A percentile compares a stretch with the other conserved stretches of the same genome.
Conservation (phyloP, 2,329 filamentous ascomycete genomes). For the Mycocentrospora acerina region DNA sequence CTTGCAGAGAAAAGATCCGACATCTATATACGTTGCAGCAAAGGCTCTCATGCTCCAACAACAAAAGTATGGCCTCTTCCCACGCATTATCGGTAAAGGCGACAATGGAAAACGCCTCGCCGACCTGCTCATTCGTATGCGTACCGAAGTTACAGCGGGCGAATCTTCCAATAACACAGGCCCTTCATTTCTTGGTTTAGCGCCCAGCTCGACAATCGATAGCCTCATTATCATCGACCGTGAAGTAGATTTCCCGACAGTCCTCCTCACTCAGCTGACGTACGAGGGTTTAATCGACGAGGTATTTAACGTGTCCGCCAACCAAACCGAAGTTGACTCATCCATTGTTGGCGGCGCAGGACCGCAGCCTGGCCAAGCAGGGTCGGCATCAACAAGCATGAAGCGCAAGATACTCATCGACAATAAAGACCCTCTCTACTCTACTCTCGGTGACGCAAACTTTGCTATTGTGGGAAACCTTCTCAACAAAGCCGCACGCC, state of each 20-base stretch:
- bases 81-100: slow-evolving; percentile 90
- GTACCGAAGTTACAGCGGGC: slow-evolving; percentile 80
- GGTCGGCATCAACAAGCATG: slow-evolving; percentile 52
- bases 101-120: slow-evolving; percentile 89
- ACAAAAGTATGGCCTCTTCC: slow-evolving; percentile 88
- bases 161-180: slow-evolving; percentile 65
- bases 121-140: slow-evolving; percentile 85
- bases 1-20: slow-evolving; percentile 75
- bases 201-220: slow-evolving; percentile 84
- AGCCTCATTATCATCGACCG: slow-evolving; percentile 93
- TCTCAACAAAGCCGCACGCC: slow-evolving; percentile 85
- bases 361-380: slow-evolving; percentile 57
- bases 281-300: slow-evolving; percentile 97
- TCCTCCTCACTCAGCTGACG: slow-evolving; percentile 88
- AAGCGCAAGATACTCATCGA: slow-evolving; percentile 90
- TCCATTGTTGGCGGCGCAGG: slow-evolving; percentile 79
- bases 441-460: slow-evolving; percentile 85
- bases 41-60: slow-evolving; percentile 94
- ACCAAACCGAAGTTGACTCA: slow-evolving; percentile 89
- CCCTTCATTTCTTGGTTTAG: slow-evolving; percentile 63
- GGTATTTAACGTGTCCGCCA: slow-evolving; percentile 86
- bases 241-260: slow-evolving; percentile 90
- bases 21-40: slow-evolving; percentile 83
- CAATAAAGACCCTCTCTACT: slow-evolving; percentile 84
- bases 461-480: slow-evolving; percentile 90